phyloP scores from a whole-genome alignment of 2,329 filamentous ascomycete genomes.

The Zymoseptoria passerinii region DNA sequence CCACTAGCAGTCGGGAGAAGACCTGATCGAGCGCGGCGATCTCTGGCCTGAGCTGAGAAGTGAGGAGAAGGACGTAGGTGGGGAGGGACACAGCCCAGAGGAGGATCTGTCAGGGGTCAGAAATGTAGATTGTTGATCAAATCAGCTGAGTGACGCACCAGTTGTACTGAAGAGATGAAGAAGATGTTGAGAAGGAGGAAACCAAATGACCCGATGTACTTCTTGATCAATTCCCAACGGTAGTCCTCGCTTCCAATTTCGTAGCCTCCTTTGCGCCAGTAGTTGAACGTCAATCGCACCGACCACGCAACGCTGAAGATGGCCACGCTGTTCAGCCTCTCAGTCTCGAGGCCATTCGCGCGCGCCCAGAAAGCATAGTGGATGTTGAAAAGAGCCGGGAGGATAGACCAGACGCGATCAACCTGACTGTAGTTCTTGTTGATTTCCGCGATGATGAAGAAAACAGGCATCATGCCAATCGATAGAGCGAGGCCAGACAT shows the following conservation, averaged over 20 bases:
- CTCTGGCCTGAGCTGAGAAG: constrained; percentile 50
- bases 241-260: constrained; percentile 86
- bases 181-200: constrained; percentile 80
- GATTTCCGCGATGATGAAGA: constrained; percentile 69
- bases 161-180: constrained; percentile 82
- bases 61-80: constrained; percentile 72
- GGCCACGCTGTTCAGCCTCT: constrained; percentile 63
- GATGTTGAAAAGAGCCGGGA: constrained; percentile 77
- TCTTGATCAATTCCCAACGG: constrained; percentile 72
- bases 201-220: constrained; percentile 51
- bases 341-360: constrained; percentile 60
- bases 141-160: constrained; percentile 30
- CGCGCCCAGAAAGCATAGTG: constrained; percentile 82
- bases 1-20: constrained; percentile 49
- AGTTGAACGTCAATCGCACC: constrained; percentile 77
- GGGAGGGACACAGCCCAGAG: constrained; percentile 72
- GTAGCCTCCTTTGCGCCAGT: constrained; percentile 93
- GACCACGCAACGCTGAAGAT: constrained; percentile 64
- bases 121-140: not conserved
- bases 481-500: constrained; percentile 66
- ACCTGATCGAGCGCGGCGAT: constrained; percentile 47
- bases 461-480: constrained; percentile 59
- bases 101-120: constrained; percentile 47
- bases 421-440: constrained; percentile 97
- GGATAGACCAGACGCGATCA: constrained; percentile 81